Base-by-base conservation (phyloP, 768 basidiomycete genomes). In the Lyophyllum shimeji region DNA sequence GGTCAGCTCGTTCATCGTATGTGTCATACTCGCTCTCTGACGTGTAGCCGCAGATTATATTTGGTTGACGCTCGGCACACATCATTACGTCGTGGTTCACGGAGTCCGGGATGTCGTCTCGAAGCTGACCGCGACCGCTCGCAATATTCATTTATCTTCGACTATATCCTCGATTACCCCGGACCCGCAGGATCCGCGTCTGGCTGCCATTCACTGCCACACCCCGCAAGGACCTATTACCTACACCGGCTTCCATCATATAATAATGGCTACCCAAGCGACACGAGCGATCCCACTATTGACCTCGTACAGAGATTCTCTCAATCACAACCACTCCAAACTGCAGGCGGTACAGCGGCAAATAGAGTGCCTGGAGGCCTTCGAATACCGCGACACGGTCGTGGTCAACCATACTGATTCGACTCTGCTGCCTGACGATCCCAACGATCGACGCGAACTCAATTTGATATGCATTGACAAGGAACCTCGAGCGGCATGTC, bases 191-290 rank as follows among this genome's bases (percentile, higher is more conserved):
- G 60, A 76, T 46, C 53, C 70, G 7, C 67, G 60, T 17, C 70
- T 69, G 15, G 70, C 71, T 18, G 69, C 75, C 18, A 72, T 84
- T 21, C 67, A 73, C 24, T 81, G 74, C 50, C 54, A 65, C 34
- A 68, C 68, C 39, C 58, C 65, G 20, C 65, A 68, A 17, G 65
- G 71, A 4, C 37, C 60, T 9, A 59, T 53, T 17, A 65, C 69
- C 1, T 68, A 75, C 59, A 33, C 61, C 6, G 85, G 82, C 7
- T 90, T 90, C 63, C 78, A 82, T 47, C 85, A 87, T 64, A 70
- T 93, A 55, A 71, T 91, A 6, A 76, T 91, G 47, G 89, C 87
- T 5, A 91, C 90, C 0, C 89, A 90, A 66, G 89, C 89, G 6
- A 81, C 81, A 46, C 80, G 82, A 25, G 88, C 86, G 13, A 68